Conservation (phyloP, 306 rosid genomes). For the Rosa multiflora region DNA sequence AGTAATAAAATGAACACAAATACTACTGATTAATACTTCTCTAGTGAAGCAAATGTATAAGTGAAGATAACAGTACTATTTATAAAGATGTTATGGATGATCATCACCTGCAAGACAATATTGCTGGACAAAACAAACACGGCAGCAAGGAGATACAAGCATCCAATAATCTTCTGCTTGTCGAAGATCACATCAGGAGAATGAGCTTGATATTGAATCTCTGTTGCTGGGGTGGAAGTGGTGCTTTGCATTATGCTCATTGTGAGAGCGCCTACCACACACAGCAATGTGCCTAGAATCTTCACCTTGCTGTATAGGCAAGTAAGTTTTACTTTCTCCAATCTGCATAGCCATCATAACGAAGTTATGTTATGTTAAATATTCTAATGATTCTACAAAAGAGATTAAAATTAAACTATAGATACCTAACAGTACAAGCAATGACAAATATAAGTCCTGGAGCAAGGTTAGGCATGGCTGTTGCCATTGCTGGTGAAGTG, state of each 20-base stretch:
- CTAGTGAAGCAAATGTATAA: background rate
- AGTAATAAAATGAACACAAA: background rate
- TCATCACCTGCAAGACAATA: slow-evolving; percentile 66
- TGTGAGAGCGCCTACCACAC: slow-evolving; percentile 71
- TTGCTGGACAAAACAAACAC: slow-evolving; percentile 55
- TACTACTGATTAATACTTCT: background rate
- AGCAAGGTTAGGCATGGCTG: slow-evolving; percentile 93
- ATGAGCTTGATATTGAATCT: slow-evolving; percentile 6
- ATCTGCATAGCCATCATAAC: slow-evolving; percentile 41
- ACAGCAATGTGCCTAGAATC: slow-evolving; percentile 71
- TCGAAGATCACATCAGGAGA: slow-evolving; percentile 41
- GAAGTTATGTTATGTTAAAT: background rate
- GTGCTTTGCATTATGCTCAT: slow-evolving; percentile 80
- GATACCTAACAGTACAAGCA: slow-evolving; percentile 76
- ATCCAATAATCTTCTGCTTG: slow-evolving; percentile 60
- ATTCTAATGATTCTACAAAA: background rate
- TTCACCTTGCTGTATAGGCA: slow-evolving; percentile 64
- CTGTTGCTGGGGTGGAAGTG: slow-evolving; percentile 20
- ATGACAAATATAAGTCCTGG: slow-evolving; percentile 83
- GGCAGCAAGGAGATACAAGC: slow-evolving; percentile 65
- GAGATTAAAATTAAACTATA: background rate
- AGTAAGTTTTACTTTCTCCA: slow-evolving; percentile 63
- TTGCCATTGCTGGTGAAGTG: slow-evolving; percentile 87
- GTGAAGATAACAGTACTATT: background rate
- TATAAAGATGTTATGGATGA: background rate